Evolutionary conservation across 768 basidiomycete species (phyloP).

Genomic region (Trametopsis cervina): DNA sequence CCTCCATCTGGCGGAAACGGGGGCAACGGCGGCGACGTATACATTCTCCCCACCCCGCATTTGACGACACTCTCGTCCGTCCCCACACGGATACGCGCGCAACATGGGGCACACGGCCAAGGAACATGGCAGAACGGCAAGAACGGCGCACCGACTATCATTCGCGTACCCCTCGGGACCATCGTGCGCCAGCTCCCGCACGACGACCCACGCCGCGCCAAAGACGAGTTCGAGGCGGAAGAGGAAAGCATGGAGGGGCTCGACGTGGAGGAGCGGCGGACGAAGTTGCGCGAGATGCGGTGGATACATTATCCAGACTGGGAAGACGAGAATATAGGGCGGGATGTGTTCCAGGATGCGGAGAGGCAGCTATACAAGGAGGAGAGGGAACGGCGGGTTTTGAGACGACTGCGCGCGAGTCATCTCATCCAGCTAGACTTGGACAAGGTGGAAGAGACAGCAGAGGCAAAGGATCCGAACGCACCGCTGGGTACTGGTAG

Average conservation of each 20-base stretch:
- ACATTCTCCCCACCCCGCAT: slow-evolving; percentile 70
- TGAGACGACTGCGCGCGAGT: slow-evolving; percentile 34
- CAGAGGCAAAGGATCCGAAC: slow-evolving; percentile 34
- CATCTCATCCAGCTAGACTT: slow-evolving; percentile 53
- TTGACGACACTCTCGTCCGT: slow-evolving; percentile 76
- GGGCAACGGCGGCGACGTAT: slow-evolving; percentile 83
- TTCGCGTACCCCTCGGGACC: slow-evolving; percentile 87
- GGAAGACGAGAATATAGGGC: slow-evolving; percentile 52
- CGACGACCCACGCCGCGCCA: slow-evolving; percentile 56
- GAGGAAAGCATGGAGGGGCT: slow-evolving; percentile 50
- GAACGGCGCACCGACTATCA: slow-evolving; percentile 60
- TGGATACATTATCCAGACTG: slow-evolving; percentile 80
- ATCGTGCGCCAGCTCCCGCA: slow-evolving; percentile 71
- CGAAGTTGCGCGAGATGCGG: slow-evolving; percentile 54
- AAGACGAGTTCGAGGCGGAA: slow-evolving; percentile 70
- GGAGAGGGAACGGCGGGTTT: slow-evolving; percentile 52
- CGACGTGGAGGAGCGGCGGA: slow-evolving; percentile 38
- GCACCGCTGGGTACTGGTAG: slow-evolving; percentile 59
- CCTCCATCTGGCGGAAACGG: slow-evolving; percentile 94
- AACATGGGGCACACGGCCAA: slow-evolving; percentile 63
- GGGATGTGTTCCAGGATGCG: slow-evolving; percentile 66
- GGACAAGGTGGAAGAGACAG: slow-evolving; percentile 39
- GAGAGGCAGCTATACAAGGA: slow-evolving; percentile 53
- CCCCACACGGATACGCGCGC: slow-evolving; percentile 58
- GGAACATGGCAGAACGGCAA: slow-evolving; percentile 87